Evolutionary conservation across 1,139 yeast genomes (phyloP).

Genomic region (Maudiozyma humilis): DNA sequence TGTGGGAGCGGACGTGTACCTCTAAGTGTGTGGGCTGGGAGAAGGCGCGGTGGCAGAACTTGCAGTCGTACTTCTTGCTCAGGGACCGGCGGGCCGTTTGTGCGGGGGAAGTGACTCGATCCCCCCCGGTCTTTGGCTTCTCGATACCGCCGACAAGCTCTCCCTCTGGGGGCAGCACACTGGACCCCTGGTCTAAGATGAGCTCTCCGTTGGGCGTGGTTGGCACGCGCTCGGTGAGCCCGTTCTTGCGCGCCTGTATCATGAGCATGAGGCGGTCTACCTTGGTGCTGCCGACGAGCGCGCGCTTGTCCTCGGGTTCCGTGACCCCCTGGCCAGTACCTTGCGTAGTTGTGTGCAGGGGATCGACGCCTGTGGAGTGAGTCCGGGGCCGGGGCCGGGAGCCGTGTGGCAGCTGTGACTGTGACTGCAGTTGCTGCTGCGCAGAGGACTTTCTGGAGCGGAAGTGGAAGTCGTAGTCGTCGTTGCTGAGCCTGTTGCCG

Average conservation of each 20-base stretch:
- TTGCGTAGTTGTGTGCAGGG: background rate
- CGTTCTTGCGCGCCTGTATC: conserved; percentile 77
- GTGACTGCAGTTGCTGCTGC: background rate
- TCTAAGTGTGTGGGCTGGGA: conserved; percentile 72
- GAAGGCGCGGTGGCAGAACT: conserved; percentile 60
- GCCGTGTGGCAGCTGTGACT: no score
- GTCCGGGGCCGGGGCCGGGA: background rate
- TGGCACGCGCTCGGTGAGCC: conserved; percentile 53
- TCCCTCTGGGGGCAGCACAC: conserved; percentile 50
- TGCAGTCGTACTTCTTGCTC: conserved; percentile 59
- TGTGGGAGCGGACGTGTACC: conserved; percentile 70
- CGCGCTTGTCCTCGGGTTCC: conserved; percentile 47
- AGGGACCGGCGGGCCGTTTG: background rate
- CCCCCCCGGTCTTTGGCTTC: conserved; percentile 38
- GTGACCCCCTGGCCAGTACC: background rate
- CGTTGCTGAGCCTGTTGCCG: conserved; percentile 9
- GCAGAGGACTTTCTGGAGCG: conserved; percentile 23
- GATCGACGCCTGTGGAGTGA: background rate
- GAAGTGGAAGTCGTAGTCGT: conserved; percentile 25
- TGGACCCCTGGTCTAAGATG: conserved; percentile 17
- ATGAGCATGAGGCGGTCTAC: conserved; percentile 86
- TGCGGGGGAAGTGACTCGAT: background rate
- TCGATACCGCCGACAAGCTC: conserved; percentile 79
- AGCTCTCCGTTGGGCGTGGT: conserved; percentile 54
- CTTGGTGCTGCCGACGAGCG: conserved; percentile 74